Conservation (phyloP, 495 filamentous ascomycete species). For the Penicillium canariense region DNA sequence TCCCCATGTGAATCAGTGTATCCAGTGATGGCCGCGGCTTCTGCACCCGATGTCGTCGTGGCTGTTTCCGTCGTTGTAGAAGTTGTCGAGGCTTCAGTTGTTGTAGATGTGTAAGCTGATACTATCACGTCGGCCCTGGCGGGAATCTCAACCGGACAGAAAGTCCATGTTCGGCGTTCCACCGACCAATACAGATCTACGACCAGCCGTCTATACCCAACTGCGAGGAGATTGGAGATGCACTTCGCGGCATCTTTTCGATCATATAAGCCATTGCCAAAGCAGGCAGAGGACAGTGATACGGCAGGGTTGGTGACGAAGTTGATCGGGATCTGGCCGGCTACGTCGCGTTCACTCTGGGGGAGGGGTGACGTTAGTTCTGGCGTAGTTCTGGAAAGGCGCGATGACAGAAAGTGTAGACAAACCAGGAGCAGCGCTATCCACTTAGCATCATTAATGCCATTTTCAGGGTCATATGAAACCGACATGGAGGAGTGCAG, state of each 20-base stretch:
- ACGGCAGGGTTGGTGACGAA: slow-evolving; percentile 56
- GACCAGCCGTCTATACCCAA: slow-evolving; percentile 56
- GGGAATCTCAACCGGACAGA: slow-evolving; percentile 55
- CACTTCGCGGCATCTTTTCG: slow-evolving; percentile 47
- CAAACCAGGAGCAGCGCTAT: slow-evolving; percentile 37
- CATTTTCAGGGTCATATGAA: slow-evolving; percentile 32
- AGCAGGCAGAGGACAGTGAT: slow-evolving; percentile 57
- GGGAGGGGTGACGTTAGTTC: slow-evolving; percentile 2
- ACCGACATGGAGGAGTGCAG: slow-evolving; percentile 31
- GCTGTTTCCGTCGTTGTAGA: slow-evolving; percentile 19
- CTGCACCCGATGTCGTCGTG: slow-evolving; percentile 26
- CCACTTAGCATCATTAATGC: slow-evolving; percentile 35
- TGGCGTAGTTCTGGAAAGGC: background rate
- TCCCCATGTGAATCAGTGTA: slow-evolving; percentile 31
- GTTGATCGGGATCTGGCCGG: slow-evolving; percentile 58
- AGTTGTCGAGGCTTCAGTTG: slow-evolving; percentile 14
- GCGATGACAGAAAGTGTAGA: background rate
- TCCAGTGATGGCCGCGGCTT: slow-evolving; percentile 27
- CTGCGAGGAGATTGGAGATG: slow-evolving; percentile 58
- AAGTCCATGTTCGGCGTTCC: slow-evolving; percentile 48
- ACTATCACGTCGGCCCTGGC: slow-evolving; percentile 22
- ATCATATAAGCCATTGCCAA: slow-evolving; percentile 50
- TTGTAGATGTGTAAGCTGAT: slow-evolving; percentile 21
- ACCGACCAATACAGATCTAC: slow-evolving; percentile 67
- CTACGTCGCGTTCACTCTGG: slow-evolving; percentile 61